Conservation (phyloP, 2,329 filamentous ascomycete species). For the Claviceps pusilla region DNA sequence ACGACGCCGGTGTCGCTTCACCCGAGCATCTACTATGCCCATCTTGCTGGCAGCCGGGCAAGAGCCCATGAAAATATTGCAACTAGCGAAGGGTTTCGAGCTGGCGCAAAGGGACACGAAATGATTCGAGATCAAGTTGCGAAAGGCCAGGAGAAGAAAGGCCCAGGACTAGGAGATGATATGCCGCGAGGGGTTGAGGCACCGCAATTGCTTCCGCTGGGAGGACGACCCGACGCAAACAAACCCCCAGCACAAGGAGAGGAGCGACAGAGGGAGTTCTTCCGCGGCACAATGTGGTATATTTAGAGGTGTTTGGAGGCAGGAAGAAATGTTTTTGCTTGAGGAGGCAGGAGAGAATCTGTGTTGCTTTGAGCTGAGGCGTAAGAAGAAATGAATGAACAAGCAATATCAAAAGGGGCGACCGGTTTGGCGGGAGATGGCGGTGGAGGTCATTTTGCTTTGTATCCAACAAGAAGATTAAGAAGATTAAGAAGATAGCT, state of each 20-base stretch:
- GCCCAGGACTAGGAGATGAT: conserved; percentile 8
- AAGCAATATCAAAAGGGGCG: conserved; percentile 15
- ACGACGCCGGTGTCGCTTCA: conserved; percentile 83
- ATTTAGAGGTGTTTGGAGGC: conserved; percentile 14
- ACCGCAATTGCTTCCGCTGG: conserved; percentile 17
- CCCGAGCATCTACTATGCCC: conserved; percentile 91
- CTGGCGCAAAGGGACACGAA: conserved; percentile 29
- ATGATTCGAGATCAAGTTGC: conserved; percentile 23
- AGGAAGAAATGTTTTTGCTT: not conserved
- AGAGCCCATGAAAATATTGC: conserved; percentile 51
- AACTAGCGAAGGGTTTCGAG: conserved; percentile 28
- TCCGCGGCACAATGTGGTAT: conserved; percentile 29
- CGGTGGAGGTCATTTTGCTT: conserved; percentile 17
- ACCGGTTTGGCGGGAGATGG: conserved; percentile 21
- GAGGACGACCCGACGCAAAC: conserved; percentile 11
- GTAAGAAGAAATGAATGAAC: no score
- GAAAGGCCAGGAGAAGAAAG: conserved; percentile 17
- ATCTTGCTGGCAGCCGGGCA: conserved; percentile 71
- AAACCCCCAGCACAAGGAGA: conserved; percentile 14
- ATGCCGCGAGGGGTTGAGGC: conserved; percentile 13
- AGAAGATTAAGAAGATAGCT: not conserved
- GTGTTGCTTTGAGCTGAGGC: not conserved
- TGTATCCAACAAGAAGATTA: not conserved
- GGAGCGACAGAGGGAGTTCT: conserved; percentile 19
- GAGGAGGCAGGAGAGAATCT: no score